Percentiles rank a stretch among this genome's conserved stretches.
Conservation (phyloP, 2,329 filamentous ascomycete species). For the Claviceps fusiformis region DNA sequence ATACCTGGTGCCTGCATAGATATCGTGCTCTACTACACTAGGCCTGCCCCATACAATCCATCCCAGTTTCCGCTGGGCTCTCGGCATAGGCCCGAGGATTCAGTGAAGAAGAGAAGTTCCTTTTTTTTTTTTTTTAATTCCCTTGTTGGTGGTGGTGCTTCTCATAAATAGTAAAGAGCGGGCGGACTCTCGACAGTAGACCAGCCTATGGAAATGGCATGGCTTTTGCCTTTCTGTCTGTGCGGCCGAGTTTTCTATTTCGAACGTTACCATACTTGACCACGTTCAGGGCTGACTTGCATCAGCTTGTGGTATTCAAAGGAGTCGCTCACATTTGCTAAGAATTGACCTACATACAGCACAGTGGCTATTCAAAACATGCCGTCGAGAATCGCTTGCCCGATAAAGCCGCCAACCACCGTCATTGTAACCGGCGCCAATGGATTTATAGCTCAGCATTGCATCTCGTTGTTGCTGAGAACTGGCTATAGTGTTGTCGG, state of each 20-base stretch:
- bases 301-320: not conserved
- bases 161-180: not conserved
- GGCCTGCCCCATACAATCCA: not conserved
- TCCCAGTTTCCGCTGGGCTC: not conserved
- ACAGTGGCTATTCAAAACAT: conserved; percentile 5
- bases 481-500: conserved; percentile 25
- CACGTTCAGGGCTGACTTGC: not conserved
- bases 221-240: not conserved
- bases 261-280: not conserved
- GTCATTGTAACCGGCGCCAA: conserved; percentile 29
- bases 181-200: not conserved
- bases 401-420: conserved; percentile 13
- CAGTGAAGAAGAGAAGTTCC: not conserved
- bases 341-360: not conserved
- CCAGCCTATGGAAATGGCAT: not conserved
- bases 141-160: not conserved
- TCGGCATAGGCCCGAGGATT: not conserved
- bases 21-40: not conserved
- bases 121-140: not conserved
- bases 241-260: not conserved
- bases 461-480: conserved; percentile 20
- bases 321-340: not conserved
- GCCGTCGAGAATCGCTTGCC: conserved; percentile 12
- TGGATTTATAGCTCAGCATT: conserved; percentile 28
- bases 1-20: not conserved